These are phyloP conservation scores for Tremella fuciformis DNA, from an alignment of 768 basidiomycete species.

Conservation along the genomic window DNA sequence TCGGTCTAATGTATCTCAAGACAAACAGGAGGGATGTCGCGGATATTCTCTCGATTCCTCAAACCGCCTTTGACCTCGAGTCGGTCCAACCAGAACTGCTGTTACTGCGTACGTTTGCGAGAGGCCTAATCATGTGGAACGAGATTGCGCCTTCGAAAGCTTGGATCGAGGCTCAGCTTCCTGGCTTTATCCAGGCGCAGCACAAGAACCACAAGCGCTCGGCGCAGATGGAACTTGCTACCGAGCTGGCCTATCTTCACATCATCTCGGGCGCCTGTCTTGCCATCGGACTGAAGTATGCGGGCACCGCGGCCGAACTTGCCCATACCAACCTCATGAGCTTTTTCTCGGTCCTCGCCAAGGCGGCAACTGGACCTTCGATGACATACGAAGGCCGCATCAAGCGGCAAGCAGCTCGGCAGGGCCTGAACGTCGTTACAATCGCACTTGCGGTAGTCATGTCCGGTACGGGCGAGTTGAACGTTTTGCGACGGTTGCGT, in stretches of 20 bases:
- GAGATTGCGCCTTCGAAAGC: slow-evolving; percentile 66
- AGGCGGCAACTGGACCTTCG: slow-evolving; percentile 55
- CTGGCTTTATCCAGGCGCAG: slow-evolving; percentile 64
- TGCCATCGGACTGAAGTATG: slow-evolving; percentile 84
- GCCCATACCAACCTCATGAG: slow-evolving; percentile 78
- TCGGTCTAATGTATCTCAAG: slow-evolving; percentile 88
- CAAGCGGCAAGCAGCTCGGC: slow-evolving; percentile 78
- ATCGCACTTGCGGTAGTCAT: slow-evolving; percentile 87
- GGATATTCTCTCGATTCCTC: slow-evolving; percentile 76
- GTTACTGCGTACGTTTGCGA: slow-evolving; percentile 72
- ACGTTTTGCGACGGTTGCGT: slow-evolving; percentile 77
- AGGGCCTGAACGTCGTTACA: slow-evolving; percentile 82
- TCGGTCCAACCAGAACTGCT: slow-evolving; percentile 84
- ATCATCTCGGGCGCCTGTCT: slow-evolving; percentile 89
- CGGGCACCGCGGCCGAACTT: slow-evolving; percentile 86
- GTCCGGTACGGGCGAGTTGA: slow-evolving; percentile 94
- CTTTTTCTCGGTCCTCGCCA: slow-evolving; percentile 69
- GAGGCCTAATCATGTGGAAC: slow-evolving; percentile 83
- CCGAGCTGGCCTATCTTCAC: slow-evolving; percentile 87
- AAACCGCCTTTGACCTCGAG: slow-evolving; percentile 73
- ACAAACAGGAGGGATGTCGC: slow-evolving; percentile 82
- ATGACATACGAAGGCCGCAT: slow-evolving; percentile 82
- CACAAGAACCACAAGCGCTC: slow-evolving; percentile 50
- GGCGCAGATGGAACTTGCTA: slow-evolving; percentile 61
- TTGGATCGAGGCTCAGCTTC: slow-evolving; percentile 70